Conservation (phyloP, 2,329 filamentous ascomycete species). For the Ophiostoma australiae region DNA sequence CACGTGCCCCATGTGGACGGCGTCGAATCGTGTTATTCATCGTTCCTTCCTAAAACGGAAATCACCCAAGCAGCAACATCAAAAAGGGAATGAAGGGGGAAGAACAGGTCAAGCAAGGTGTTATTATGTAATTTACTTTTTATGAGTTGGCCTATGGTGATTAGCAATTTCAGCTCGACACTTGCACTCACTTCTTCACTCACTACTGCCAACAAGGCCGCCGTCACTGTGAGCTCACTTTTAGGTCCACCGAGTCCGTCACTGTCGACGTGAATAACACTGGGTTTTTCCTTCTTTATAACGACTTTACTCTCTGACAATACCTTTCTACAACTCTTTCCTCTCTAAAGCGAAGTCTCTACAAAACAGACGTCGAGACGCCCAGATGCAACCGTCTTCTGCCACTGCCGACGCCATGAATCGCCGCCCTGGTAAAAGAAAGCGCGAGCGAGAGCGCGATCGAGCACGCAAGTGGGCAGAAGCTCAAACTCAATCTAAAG, state of each 20-base stretch:
- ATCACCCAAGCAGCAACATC: neutral
- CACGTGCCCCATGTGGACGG: neutral
- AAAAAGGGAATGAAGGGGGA: neutral
- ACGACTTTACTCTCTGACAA: too few species aligned
- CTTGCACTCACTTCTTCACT: neutral
- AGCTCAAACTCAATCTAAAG: neutral
- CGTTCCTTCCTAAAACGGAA: slow-evolving; percentile 19
- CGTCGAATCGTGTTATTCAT: neutral
- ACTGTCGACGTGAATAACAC: neutral
- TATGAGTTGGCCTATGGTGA: neutral
- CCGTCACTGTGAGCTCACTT: neutral
- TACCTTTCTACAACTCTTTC: neutral
- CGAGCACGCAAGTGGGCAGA: neutral
- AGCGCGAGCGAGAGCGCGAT: neutral
- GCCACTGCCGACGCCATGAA: neutral
- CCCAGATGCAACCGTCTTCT: neutral
- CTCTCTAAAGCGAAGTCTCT: neutral
- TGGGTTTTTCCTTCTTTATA: too few species aligned
- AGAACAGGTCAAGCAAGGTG: neutral
- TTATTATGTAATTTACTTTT: neutral
- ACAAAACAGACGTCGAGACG: neutral
- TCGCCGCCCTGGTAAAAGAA: neutral
- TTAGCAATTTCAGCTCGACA: neutral
- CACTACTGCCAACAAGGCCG: neutral
- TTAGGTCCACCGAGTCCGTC: neutral